Evolutionary conservation across 495 filamentous ascomycete genomes (phyloP), one percentile per base, ranked within the genome.

Genomic region (Xylona heveae): DNA sequence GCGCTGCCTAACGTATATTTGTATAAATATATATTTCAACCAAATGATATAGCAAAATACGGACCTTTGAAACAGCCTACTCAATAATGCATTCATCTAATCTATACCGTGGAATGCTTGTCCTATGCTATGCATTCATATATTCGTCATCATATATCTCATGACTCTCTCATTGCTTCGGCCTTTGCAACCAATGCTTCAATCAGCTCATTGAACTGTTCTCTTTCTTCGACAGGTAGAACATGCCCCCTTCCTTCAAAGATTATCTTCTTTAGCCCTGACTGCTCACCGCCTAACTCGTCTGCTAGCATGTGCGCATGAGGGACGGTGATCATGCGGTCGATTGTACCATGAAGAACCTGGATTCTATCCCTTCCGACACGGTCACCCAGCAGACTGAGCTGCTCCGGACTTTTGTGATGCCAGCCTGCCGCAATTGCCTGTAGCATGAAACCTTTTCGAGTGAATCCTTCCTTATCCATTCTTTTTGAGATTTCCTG

Each of bases 381-480:
- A 30, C 45, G 45, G 38, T 78, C 65, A 0, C 57, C 78, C 16
- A 91, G 42, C 29, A 56, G 48, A 36, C 48, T 54, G 26, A 91
- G 47, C 49, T 85, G 71, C 28, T 48, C 61, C 0, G 62, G 40
- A 4, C 54, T 63, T 50, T 88, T 84, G 44, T 68, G 54, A 49
- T 91, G 81, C 68, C 78, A 84, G 8, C 68, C 70, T 1, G 75
- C 77, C 3, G 81, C 81, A 24, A 84, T 61, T 3, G 74, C 59
- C 48, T 91, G 81, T 38, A 78, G 54, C 21, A 90, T 39, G 47
- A 84, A 81, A 3, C 78, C 78, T 24, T 59, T 61, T 28, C 60
- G 55, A 0, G 62, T 64, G 40, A 76, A 81, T 5, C 50, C 53
- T 0, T 51, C 44, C 6, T 42, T 40, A 31, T 78, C 55, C 15